Base-by-base conservation (phyloP, 768 basidiomycete genomes). In the Lentinula sp. region DNA sequence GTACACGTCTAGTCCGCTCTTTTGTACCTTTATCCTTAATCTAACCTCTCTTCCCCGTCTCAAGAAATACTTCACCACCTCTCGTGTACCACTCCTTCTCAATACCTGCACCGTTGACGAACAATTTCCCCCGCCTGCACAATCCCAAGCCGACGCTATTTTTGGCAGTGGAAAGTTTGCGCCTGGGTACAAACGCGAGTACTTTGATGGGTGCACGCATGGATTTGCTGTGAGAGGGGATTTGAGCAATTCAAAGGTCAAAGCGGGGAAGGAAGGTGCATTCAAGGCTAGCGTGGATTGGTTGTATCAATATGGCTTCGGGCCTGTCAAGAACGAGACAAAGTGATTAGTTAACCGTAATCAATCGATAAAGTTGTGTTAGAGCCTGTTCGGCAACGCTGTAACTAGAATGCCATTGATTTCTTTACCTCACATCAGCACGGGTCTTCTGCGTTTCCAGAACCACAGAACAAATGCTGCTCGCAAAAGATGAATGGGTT, bases 21-120 rank as follows among this genome's bases (percentile, higher is more conserved):
- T 50, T 9, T 18, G 9, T 7, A 15, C 58, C 7, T 32, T 21
- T 16, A 18, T n/a, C n/a, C 7, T 32, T 21, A 13, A 18, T n/a
- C n/a, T 45, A 45, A n/a, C n/a, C 16, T 18, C 8, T 16, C 16
- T 45, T 1, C n/a, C 4, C 2, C 13, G 21, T 35, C 1, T 39
- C 63, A 85, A 28, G 86, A 80, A 74, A 76, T 83, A 84, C 69
- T 65, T 73, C 49, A 59, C 65, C 2, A 64, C 54, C 7, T 75
- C 84, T 31, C 78, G 78, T 46, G 77, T 77, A 1, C 85, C 87
- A 21, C 76, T 89, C 37, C 77, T 90, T 37, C 85, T 89, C 73
- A 88, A 88, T 75, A 82, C 81, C 40, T 87, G 87, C 71, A 76
- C 79, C 35, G 48, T 67, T 31, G 85, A 88, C 68, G 1, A 39